Evolutionary conservation across 495 filamentous ascomycete genomes (phyloP).

Genomic region (Letharia columbiana): DNA sequence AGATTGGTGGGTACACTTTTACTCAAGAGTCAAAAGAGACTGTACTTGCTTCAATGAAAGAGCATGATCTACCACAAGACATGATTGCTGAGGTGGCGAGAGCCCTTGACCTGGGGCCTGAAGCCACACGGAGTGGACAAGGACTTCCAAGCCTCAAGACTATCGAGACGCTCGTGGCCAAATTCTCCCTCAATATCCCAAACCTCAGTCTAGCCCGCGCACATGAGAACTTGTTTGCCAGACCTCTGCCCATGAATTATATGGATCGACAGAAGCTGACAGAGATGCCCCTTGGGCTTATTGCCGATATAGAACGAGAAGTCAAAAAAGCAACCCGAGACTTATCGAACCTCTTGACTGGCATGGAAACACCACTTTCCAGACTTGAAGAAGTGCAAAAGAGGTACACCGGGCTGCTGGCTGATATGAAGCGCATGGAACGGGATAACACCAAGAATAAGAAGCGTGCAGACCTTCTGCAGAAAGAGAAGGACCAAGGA

Average conservation of each 20-base stretch:
- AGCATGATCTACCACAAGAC: constrained; percentile 27
- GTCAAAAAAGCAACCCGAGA: constrained; percentile 93
- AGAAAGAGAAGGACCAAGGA: constrained; percentile 91
- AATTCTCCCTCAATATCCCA: constrained; percentile 18
- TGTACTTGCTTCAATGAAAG: constrained; percentile 25
- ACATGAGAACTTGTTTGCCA: constrained; percentile 22
- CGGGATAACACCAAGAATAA: constrained; percentile 91
- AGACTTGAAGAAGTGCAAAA: constrained; percentile 82
- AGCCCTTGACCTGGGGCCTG: constrained; percentile 19
- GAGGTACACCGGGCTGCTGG: constrained; percentile 81
- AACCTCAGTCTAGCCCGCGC: constrained; percentile 22
- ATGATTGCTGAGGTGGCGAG: constrained; percentile 27
- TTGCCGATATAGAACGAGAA: constrained; percentile 52
- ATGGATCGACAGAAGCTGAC: constrained; percentile 26
- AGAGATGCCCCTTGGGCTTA: constrained; percentile 23
- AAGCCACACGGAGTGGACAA: constrained; percentile 16
- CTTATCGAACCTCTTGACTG: constrained; percentile 67
- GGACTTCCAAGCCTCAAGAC: constrained; percentile 24
- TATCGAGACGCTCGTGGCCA: constrained; percentile 25
- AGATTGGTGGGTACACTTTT: constrained; percentile 73
- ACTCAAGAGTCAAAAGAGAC: constrained; percentile 19
- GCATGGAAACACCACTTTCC: constrained; percentile 63
- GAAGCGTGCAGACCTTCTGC: constrained; percentile 86
- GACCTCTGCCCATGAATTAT: constrained; percentile 20
- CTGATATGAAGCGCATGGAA: constrained; percentile 90